Conservation (phyloP, 202 grass and related monocot species). For the Setaria viridis region DNA sequence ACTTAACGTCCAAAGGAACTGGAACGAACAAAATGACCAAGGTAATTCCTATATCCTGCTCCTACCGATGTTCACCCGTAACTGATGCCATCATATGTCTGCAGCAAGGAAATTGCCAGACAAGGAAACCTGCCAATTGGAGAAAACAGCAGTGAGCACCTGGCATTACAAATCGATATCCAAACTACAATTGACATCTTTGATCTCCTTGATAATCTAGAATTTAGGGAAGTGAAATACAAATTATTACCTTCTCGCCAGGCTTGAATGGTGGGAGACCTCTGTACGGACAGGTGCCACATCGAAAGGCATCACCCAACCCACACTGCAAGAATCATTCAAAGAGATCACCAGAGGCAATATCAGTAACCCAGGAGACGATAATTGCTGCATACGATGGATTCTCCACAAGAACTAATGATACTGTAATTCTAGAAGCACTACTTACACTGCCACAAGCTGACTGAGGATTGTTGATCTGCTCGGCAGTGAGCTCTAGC, state of each 20-base stretch:
- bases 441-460: constrained; percentile 89
- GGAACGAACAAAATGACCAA: constrained; percentile 45
- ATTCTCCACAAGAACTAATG: constrained; percentile 1
- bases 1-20: not conserved
- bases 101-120: constrained; percentile 67
- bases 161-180: not conserved
- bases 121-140: constrained; percentile 67
- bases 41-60: constrained; percentile 14
- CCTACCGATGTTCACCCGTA: not conserved
- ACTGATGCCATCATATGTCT: constrained; percentile 73
- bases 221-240: not conserved
- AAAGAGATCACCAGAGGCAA: not conserved
- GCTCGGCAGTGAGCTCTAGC: constrained; percentile 76
- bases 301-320: constrained; percentile 91
- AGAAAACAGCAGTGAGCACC: not conserved
- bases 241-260: constrained; percentile 81
- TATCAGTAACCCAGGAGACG: not conserved
- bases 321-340: constrained; percentile 72
- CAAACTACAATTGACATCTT: not conserved
- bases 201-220: not conserved
- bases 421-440: not conserved
- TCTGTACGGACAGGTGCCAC: constrained; percentile 86
- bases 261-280: constrained; percentile 87
- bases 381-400: not conserved
- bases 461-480: constrained; percentile 86